Evolutionary conservation across 148 eudicot genomes (phyloP).

Genomic region (Dysphania ambrosioides): DNA sequence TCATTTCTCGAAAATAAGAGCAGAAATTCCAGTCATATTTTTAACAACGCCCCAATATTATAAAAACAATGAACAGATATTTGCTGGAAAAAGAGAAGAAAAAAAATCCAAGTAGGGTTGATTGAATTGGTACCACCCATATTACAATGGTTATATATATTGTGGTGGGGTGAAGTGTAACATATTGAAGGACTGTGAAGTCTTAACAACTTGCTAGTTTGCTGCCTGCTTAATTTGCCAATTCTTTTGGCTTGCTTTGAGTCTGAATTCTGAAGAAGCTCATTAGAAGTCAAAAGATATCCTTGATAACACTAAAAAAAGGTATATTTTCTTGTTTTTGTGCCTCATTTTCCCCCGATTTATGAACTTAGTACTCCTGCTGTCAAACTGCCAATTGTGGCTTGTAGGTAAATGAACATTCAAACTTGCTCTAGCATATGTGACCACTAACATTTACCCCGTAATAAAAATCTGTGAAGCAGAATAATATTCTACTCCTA

Average conservation of each 20-base stretch:
- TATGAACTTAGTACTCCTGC: neutral
- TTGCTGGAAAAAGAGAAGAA: neutral
- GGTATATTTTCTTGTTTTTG: neutral
- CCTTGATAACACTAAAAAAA: conserved; percentile 1
- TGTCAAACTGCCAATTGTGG: neutral
- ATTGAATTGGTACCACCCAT: neutral
- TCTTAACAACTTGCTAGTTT: conserved; percentile 12
- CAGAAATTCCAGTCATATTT: too few relatives aligned
- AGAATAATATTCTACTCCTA: too few relatives aligned
- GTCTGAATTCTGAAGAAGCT: conserved; percentile 7
- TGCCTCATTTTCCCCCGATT: neutral
- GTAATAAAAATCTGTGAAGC: too few relatives aligned
- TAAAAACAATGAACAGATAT: neutral
- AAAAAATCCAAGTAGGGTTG: neutral
- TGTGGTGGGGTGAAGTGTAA: neutral
- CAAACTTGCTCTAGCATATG: too few relatives aligned
- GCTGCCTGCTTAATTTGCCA: conserved; percentile 13
- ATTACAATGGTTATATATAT: neutral
- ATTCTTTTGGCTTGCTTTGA: conserved; percentile 13
- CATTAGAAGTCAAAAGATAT: neutral
- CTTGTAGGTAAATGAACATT: neutral
- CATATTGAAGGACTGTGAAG: neutral
- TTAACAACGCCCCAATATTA: neutral
- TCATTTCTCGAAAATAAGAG: too few relatives aligned
- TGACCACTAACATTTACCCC: too few relatives aligned